Base-by-base conservation (phyloP, 768 basidiomycete species). In the Leccinum disarticulatum region DNA sequence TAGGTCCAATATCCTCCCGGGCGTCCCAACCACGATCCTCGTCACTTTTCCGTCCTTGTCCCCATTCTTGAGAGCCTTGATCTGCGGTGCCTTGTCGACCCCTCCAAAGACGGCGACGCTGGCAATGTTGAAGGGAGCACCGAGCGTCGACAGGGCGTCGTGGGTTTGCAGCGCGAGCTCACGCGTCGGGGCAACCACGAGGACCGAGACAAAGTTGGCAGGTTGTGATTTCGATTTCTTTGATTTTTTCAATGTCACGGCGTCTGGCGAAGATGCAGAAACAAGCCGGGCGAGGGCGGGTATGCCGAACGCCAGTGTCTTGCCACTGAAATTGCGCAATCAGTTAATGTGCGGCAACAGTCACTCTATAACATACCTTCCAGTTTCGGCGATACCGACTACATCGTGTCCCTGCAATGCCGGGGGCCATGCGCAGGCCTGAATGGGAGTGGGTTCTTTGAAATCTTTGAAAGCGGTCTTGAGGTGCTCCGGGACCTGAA, bases 161-260 rank as follows among this genome's bases (percentile, higher is more conserved):
- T 96, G 93, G 2, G 93, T 98, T 73, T 99, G 97, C 54, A 97
- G 82, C 1, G 97, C 97, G 22, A 99, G 83, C 76, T 99, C 97
- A 46, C 97, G 89, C 1, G 97, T 99, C 0, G 97, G 97, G 1
- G 95, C 92, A 9, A 99, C 79, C 49, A 98, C 88, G 9, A 97
- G 83, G 13, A 89, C 82, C 3, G 83, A 83, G 10, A 88, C 78
- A 1, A 78, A 75, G 9, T 33, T 31, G 52, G 72, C 52, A 27
- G 66, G 61, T 64, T 63, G 63, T 54, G 74, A 65, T 8, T 66
- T 69, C 50, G 74, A 66, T 7, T 66, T 68, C 8, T 46, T 46
- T 10, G 68, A 68, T 61, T 65, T 76, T 58, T 71, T 75, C 9
- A 66, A 49, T 56, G 71, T 70, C 14, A 68, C 59, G 3, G 33